Percentiles rank a stretch among this genome's conserved stretches.
Conservation (phyloP, 306 rosid species). For the Quercus mongolica region DNA sequence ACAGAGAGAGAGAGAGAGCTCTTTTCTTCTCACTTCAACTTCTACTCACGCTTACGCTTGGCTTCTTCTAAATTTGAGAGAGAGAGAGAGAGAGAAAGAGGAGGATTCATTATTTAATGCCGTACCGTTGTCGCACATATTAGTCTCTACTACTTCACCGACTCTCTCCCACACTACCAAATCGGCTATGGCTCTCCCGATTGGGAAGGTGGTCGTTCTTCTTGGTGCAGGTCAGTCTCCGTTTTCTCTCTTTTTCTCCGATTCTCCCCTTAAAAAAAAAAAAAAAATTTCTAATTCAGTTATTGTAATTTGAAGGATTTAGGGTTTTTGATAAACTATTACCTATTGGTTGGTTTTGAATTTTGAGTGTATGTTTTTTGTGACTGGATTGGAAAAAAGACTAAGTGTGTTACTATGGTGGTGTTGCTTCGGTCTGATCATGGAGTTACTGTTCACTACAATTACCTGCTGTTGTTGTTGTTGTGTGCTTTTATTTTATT, state of each 20-base stretch:
- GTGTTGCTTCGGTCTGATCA: too few species aligned
- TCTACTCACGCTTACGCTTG: too few species aligned
- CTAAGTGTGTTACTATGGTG: not conserved
- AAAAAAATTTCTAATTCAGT: too few species aligned
- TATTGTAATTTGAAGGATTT: not conserved
- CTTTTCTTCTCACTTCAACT: too few species aligned
- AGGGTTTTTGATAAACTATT: slow-evolving; percentile 27
- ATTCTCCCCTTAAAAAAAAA: too few species aligned
- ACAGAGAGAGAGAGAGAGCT: too few species aligned
- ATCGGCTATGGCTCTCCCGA: slow-evolving; percentile 65
- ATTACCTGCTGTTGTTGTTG: too few species aligned
- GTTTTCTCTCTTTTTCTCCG: not conserved
- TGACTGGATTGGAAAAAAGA: not conserved
- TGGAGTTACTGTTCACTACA: too few species aligned
- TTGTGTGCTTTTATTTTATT: too few species aligned
- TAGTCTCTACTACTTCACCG: not conserved
- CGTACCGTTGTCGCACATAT: slow-evolving; percentile 3
- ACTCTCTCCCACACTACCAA: not conserved
- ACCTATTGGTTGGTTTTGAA: not conserved
- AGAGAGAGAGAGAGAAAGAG: not conserved
- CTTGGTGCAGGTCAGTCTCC: slow-evolving; percentile 73
- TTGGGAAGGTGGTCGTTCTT: slow-evolving; percentile 77
- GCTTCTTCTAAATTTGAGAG: too few species aligned
- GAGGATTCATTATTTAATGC: slow-evolving; percentile 29
- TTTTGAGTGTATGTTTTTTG: not conserved